These are phyloP conservation scores for Hordeum vulgare DNA, from an alignment of 176 grass and related monocot species.

Conservation along the genomic window MorexV3_pseudomolecules_assembly NC_058518.1:449210905-449211404, in stretches of 20 bases:
- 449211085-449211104: not conserved
- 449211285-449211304: not conserved
- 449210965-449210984: not conserved
- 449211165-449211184: conserved; percentile 99
- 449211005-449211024: too few relatives aligned
- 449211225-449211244: conserved; percentile 27
- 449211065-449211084: not conserved
- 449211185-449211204: conserved; percentile 92
- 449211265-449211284: not conserved
- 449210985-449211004: too few relatives aligned
- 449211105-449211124: conserved; percentile 60
- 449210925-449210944: not conserved
- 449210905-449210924: not conserved
- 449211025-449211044: too few relatives aligned
- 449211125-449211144: conserved; percentile 86
- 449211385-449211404: not conserved
- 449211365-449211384: conserved; percentile 26
- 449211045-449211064: not conserved
- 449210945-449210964: not conserved
- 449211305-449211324: not conserved
- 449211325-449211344: conserved; percentile 24
- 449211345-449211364: conserved; percentile 95
- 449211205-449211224: conserved; percentile 95
- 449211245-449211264: not conserved
- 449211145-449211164: conserved; percentile 92